A percentile compares a stretch with the other conserved stretches of the same genome.
Evolutionary conservation across 2,329 filamentous ascomycete genomes (phyloP).

Genomic region (Penicillium sp.): DNA sequence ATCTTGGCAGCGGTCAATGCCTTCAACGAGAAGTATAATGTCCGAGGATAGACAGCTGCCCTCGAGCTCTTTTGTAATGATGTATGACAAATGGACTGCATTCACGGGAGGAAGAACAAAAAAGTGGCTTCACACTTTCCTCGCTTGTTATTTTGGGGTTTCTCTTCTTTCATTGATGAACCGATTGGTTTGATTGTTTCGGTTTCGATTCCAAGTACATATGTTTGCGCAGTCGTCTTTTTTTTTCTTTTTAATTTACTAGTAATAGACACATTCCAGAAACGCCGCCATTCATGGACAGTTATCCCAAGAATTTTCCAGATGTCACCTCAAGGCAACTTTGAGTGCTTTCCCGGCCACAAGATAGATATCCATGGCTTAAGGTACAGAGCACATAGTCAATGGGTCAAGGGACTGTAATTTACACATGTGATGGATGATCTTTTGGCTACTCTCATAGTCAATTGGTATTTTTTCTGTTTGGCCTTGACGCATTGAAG

Average conservation of each 20-base stretch:
- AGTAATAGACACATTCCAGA: background rate
- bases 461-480: background rate
- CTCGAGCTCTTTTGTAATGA: conserved; percentile 13
- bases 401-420: too few relatives aligned
- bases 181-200: background rate
- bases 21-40: conserved; percentile 67
- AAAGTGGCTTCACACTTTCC: background rate
- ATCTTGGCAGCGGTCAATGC: conserved; percentile 57
- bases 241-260: background rate
- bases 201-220: background rate
- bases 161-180: background rate
- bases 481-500: background rate
- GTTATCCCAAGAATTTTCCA: background rate
- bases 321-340: background rate
- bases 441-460: background rate
- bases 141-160: background rate
- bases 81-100: conserved; percentile 16
- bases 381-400: too few relatives aligned
- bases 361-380: too few relatives aligned
- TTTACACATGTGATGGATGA: too few relatives aligned
- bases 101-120: conserved; percentile 10
- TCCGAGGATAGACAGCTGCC: conserved; percentile 49
- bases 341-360: too few relatives aligned
- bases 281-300: background rate
- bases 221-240: background rate